Evolutionary conservation across 805 yeast genomes (phyloP), one percentile per base, ranked within the genome.

Genomic region (Pichia occidentalis): DNA sequence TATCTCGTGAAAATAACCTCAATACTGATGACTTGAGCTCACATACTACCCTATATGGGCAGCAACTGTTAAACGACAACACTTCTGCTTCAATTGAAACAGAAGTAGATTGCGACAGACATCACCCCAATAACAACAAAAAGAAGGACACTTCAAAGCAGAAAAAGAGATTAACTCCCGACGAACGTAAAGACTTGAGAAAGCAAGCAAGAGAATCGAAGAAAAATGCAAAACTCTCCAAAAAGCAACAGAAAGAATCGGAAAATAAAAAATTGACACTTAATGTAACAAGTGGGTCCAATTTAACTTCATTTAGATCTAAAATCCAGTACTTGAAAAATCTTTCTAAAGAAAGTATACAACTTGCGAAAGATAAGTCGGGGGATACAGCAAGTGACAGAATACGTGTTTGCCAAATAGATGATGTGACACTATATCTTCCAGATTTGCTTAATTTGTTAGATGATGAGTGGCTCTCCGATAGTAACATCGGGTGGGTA

Each of bases 381-480:
- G 26, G 13, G 9, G 22, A 20, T 5, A 24, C 35, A 18, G 13
- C 36, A 13, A 8, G 18, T 1, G 31, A 31, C 4, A 32, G 13
- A 3, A 20, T 37, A 11, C 14, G 16, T 20, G 20, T 72, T 3
- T 53, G 73, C 19, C 75, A 75, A 43, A 73, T 67, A 48, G 70
- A 71, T 37, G 80, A 79, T 44, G 67, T 77, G 7, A 69, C 81
- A 1, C 57, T 81, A 3, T 75, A 75, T 49, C 64, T 67, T 37
- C 73, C 71, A 17, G 92, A 84, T 51, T 45, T 80, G 8, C 63
- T 60, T 31, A 77, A 73, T 47, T 56, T 83, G 12, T 60, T 65
- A 35, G 77, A 79, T 14, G 82, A 73, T 24, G 80, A 80, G 51
- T 83, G 92, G 90, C 60, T 83, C 22, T 79, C 77, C 49, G 90